These are phyloP conservation scores for Pythium apleroticum DNA, from an alignment of 352 stramenopile genomes.

Conservation along the genomic window DNA sequence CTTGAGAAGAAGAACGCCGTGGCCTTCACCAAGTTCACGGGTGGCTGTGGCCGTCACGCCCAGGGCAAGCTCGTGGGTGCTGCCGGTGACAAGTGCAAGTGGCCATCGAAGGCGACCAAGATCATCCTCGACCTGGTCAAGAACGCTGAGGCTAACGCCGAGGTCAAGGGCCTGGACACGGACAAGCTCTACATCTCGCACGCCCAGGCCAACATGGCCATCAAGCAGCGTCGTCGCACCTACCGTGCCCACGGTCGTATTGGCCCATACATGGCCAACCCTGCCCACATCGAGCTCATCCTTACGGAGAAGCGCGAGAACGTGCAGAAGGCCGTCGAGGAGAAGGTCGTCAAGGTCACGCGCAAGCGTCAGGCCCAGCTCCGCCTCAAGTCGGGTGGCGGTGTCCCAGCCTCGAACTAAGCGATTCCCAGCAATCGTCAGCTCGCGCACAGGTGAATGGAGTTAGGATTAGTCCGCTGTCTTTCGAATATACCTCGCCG, in stretches of 20 bases:
- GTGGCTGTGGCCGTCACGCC: slow-evolving; percentile 97
- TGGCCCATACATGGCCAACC: slow-evolving; percentile 98
- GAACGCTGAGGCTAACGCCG: slow-evolving; percentile 99
- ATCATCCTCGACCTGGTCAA: slow-evolving; percentile 98
- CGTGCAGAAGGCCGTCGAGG: slow-evolving; percentile 92
- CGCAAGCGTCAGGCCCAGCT: slow-evolving; percentile 90
- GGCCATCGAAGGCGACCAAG: slow-evolving; percentile 98
- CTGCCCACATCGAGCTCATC: slow-evolving; percentile 99
- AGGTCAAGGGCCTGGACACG: slow-evolving; percentile 97
- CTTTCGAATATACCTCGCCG: slow-evolving; percentile 76
- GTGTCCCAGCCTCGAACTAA: slow-evolving; percentile 80
- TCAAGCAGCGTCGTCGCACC: slow-evolving; percentile 98
- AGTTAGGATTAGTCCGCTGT: slow-evolving; percentile 29
- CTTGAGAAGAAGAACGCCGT: slow-evolving; percentile 98
- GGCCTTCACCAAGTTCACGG: slow-evolving; percentile 98
- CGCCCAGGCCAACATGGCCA: slow-evolving; percentile 97
- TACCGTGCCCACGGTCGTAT: slow-evolving; percentile 98
- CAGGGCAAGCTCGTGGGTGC: slow-evolving; percentile 95
- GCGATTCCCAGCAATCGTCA: slow-evolving; percentile 11
- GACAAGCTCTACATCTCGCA: slow-evolving; percentile 97
- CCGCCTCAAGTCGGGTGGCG: slow-evolving; percentile 86
- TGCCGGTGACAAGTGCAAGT: slow-evolving; percentile 97
- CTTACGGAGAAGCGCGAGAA: slow-evolving; percentile 95
- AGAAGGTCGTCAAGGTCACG: slow-evolving; percentile 84
- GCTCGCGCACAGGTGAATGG: slow-evolving; percentile 12